Evolutionary conservation across 805 yeast genomes (phyloP), one percentile per base, ranked within the genome.

Genomic region (Wickerhamiella vanderwaltii): DNA sequence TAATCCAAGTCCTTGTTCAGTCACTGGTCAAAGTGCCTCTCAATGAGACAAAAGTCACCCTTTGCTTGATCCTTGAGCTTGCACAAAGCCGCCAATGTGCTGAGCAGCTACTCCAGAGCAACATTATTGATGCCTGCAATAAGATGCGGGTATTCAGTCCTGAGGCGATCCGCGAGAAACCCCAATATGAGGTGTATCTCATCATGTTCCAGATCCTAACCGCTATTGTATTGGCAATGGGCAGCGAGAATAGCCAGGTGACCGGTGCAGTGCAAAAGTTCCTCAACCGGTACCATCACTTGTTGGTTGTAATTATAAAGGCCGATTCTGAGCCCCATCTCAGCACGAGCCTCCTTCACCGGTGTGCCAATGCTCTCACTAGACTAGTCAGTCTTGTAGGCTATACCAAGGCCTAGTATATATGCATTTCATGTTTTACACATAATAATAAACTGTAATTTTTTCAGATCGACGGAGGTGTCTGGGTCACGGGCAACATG

Each of bases 41-140:
- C 36, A 58, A 61, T 7, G 78, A 83, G 1, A 80, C 79, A 62
- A 81, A 79, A 51, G 69, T 88, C 0, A 73, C 80, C 0, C 56
- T 84, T 31, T 75, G 77, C 44, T 69, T 87, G 37, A 62, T 88
- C 46, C 68, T 77, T 1, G 71, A 91, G 49, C 69, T 88, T 9
- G 84, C 93, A 0, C 84, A 80, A 53, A 73, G 81, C 0, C 73
- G 82, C 47, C 54, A 57, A 6, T 97, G 98, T 3, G 86, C 96
- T 0, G 72, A 73, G 38, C 79, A 77, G 43, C 63, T 88, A 41
- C 60, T 86, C 18, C 85, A 84, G 51, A 72, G 79, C 50, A 88
- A 79, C 38, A 57, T 88, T 6, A 77, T 86, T 56, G 69, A 74
- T 13, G 64, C 73, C 1, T 64, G 87, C 41, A 71, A 67, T 43